Evolutionary conservation across 805 yeast species (phyloP).

Genomic region (Peterozyma toletana): DNA sequence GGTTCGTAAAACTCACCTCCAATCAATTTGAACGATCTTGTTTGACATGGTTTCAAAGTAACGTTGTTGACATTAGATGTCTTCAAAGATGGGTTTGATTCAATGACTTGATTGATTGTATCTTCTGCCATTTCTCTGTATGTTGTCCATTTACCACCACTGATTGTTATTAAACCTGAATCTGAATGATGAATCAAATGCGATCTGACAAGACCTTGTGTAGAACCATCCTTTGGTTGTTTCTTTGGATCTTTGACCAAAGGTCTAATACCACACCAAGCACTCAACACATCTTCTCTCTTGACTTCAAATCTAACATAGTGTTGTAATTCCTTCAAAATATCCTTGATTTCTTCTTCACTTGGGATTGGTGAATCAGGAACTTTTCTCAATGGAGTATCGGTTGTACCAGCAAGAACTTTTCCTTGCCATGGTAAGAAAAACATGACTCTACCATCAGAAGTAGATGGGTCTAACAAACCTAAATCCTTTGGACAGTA

Average conservation of each 20-base stretch:
- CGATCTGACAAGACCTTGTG: constrained; percentile 87
- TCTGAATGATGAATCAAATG: constrained; percentile 64
- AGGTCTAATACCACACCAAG: constrained; percentile 97
- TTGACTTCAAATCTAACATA: constrained; percentile 84
- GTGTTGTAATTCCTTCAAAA: constrained; percentile 80
- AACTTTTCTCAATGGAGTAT: constrained; percentile 68
- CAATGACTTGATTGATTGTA: constrained; percentile 69
- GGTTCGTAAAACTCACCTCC: constrained; percentile 81
- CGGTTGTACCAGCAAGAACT: constrained; percentile 95
- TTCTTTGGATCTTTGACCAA: constrained; percentile 76
- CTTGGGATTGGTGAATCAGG: constrained; percentile 77
- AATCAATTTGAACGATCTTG: constrained; percentile 48
- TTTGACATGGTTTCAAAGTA: constrained; percentile 39
- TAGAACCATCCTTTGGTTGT: constrained; percentile 39
- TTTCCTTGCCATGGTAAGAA: constrained; percentile 98
- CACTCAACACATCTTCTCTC: constrained; percentile 85
- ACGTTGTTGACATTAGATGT: neutral
- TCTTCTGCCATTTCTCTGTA: constrained; percentile 97
- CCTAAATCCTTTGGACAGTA: constrained; percentile 88
- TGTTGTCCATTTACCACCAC: constrained; percentile 99
- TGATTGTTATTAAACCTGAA: constrained; percentile 76
- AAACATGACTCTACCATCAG: constrained; percentile 95
- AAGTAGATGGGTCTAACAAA: constrained; percentile 81
- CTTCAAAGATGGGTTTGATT: constrained; percentile 30
- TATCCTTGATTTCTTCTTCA: constrained; percentile 84